Evolutionary conservation across 768 basidiomycete species (phyloP).

Genomic region (Termitomyces sp.): DNA sequence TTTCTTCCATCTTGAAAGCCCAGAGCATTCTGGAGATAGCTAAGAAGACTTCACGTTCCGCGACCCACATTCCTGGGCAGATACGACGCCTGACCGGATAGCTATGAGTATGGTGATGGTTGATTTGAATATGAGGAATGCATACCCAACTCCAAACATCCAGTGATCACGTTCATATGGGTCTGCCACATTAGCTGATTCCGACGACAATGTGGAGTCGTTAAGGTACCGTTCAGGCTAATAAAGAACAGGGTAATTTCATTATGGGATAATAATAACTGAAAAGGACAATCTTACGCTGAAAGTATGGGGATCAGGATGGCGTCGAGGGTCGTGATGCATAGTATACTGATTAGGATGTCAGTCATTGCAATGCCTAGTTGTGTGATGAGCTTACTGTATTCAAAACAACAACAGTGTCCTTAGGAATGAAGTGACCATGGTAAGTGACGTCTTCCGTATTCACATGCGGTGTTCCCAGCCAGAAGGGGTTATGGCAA

Average conservation of each 20-base stretch:
- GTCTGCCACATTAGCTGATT: slow-evolving; percentile 40
- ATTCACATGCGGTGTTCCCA: slow-evolving; percentile 37
- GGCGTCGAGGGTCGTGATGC: slow-evolving; percentile 32
- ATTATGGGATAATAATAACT: neutral
- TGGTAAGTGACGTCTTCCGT: slow-evolving; percentile 38
- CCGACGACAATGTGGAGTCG: slow-evolving; percentile 34
- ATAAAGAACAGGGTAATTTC: neutral
- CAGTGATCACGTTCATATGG: slow-evolving; percentile 47
- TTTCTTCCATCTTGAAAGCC: slow-evolving; percentile 40
- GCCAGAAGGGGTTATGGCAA: slow-evolving; percentile 36
- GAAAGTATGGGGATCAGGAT: slow-evolving; percentile 38
- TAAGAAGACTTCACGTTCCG: slow-evolving; percentile 44
- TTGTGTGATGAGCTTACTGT: slow-evolving; percentile 21
- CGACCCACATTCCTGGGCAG: slow-evolving; percentile 43
- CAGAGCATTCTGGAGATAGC: slow-evolving; percentile 45
- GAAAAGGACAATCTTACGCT: slow-evolving; percentile 18
- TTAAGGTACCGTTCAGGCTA: slow-evolving; percentile 45
- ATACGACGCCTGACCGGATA: slow-evolving; percentile 28
- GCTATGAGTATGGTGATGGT: neutral
- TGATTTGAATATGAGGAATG: neutral
- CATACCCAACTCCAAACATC: slow-evolving; percentile 47
- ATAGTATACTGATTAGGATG: slow-evolving; percentile 29
- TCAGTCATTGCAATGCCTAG: slow-evolving; percentile 12
- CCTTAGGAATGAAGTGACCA: slow-evolving; percentile 38
- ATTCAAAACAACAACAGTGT: slow-evolving; percentile 37